These are phyloP conservation scores for Austroboletus rostrupii DNA, from an alignment of 1,284 basidiomycete species.

Conservation along the genomic window DNA sequence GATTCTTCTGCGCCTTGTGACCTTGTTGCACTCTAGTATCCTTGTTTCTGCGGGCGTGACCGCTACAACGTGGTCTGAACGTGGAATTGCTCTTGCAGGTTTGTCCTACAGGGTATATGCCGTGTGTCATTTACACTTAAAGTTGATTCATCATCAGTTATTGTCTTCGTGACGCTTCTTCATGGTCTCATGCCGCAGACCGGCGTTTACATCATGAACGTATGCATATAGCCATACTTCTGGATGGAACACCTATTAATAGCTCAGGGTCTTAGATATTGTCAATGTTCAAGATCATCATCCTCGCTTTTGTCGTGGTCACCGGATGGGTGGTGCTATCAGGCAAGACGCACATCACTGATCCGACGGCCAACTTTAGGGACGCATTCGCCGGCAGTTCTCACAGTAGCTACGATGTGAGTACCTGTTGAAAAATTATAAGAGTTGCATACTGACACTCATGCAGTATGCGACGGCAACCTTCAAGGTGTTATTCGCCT, in stretches of 20 bases:
- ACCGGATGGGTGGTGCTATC: constrained; percentile 49
- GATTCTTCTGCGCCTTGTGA: accelerated
- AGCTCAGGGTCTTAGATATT: constrained; percentile 6
- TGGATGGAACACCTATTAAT: not conserved
- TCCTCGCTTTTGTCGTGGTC: constrained; percentile 25
- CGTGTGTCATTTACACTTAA: not conserved
- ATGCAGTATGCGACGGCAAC: constrained; percentile 52
- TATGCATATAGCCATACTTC: constrained; percentile 13
- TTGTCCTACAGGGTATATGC: constrained; percentile 1
- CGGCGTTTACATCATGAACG: constrained; percentile 50
- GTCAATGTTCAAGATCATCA: constrained; percentile 24
- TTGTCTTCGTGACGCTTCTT: constrained; percentile 41
- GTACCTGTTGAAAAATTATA: not conserved
- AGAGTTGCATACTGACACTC: not conserved
- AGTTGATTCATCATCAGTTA: constrained; percentile 28
- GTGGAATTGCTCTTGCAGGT: constrained; percentile 58
- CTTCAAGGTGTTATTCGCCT: constrained; percentile 55
- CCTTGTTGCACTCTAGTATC: constrained; percentile 35
- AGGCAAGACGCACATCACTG: constrained; percentile 40
- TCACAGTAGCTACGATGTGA: constrained; percentile 39
- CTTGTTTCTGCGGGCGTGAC: constrained; percentile 42
- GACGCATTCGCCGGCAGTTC: constrained; percentile 49
- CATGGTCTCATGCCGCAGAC: constrained; percentile 44
- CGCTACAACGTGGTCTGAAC: constrained; percentile 45
- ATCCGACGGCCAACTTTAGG: constrained; percentile 44